A percentile compares a stretch with the other conserved stretches of the same genome.
Conservation (phyloP, 2,329 filamentous ascomycete genomes). For the Xylariaceae sp. region DNA sequence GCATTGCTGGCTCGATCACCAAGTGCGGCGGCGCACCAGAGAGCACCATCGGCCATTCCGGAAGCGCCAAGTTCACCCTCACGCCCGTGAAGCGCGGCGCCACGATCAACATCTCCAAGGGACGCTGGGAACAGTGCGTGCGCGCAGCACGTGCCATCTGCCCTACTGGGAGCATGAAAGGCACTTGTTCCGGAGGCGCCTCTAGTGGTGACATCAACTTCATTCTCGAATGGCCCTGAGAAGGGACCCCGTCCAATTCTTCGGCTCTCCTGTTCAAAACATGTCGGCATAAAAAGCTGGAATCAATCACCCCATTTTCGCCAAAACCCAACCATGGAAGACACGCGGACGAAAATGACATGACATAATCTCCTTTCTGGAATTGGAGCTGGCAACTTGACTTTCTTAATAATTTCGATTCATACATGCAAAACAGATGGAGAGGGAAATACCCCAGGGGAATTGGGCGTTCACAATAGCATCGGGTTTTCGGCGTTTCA, state of each 20-base stretch:
- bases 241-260: slow-evolving; percentile 1
- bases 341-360: slow-evolving; percentile 1
- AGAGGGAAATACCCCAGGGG: slow-evolving; percentile 14
- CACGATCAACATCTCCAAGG: slow-evolving; percentile 49
- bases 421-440: slow-evolving; percentile 14
- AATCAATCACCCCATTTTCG: too few species aligned
- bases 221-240: slow-evolving; percentile 30
- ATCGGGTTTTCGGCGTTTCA: slow-evolving; percentile 10
- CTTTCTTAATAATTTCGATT: slow-evolving; percentile 11
- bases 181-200: slow-evolving; percentile 43
- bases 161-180: slow-evolving; percentile 43
- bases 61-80: slow-evolving; percentile 44
- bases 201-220: slow-evolving; percentile 42
- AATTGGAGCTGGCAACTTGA: slow-evolving; percentile 11
- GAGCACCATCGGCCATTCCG: slow-evolving; percentile 41
- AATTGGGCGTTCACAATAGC: slow-evolving; percentile 7
- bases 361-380: slow-evolving; percentile 13
- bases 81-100: slow-evolving; percentile 37
- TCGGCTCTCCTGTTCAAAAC: too few species aligned
- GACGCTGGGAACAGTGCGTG: slow-evolving; percentile 49
- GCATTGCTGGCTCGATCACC: slow-evolving; percentile 43
- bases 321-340: too few species aligned
- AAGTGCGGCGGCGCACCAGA: slow-evolving; percentile 41
- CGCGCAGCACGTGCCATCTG: slow-evolving; percentile 47
- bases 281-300: too few species aligned